These are phyloP conservation scores for Lasiodiplodia gonubiensis DNA, from an alignment of 2,329 filamentous ascomycete genomes.

Conservation along the genomic window DNA sequence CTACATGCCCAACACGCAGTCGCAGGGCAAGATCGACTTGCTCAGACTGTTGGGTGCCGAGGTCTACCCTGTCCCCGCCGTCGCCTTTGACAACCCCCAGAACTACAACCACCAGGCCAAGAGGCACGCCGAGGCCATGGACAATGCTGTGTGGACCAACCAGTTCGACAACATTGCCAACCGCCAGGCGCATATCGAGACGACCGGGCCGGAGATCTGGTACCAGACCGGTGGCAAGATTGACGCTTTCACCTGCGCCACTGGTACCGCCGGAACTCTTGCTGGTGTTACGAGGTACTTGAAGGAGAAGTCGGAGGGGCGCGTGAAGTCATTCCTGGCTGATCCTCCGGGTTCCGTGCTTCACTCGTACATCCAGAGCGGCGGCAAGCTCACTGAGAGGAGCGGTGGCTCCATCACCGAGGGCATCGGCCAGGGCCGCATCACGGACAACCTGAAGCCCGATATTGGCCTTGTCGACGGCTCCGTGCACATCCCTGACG, in stretches of 20 bases:
- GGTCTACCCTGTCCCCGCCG: slow-evolving; percentile 93
- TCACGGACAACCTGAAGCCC: slow-evolving; percentile 91
- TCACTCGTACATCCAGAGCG: slow-evolving; percentile 87
- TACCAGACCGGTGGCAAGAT: slow-evolving; percentile 82
- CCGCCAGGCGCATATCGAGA: slow-evolving; percentile 91
- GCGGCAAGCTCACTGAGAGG: slow-evolving; percentile 82
- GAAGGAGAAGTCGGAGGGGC: slow-evolving; percentile 78
- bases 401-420: slow-evolving; percentile 91
- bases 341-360: slow-evolving; percentile 94
- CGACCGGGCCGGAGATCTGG: slow-evolving; percentile 98
- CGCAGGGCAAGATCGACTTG: slow-evolving; percentile 95
- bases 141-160: slow-evolving; percentile 97
- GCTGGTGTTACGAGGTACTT: slow-evolving; percentile 88
- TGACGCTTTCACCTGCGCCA: slow-evolving; percentile 94
- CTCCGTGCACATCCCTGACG: slow-evolving; percentile 82
- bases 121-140: slow-evolving; percentile 82
- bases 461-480: slow-evolving; percentile 86
- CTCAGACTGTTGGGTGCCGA: slow-evolving; percentile 89
- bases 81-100: slow-evolving; percentile 90
- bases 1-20: slow-evolving; percentile 99
- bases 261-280: slow-evolving; percentile 89
- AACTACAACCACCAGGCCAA: slow-evolving; percentile 98
- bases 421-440: slow-evolving; percentile 93
- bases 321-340: slow-evolving; percentile 86
- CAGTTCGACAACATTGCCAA: slow-evolving; percentile 98